Conservation (phyloP, 345 rosid species). For the Moricandia moricandioides region DNA sequence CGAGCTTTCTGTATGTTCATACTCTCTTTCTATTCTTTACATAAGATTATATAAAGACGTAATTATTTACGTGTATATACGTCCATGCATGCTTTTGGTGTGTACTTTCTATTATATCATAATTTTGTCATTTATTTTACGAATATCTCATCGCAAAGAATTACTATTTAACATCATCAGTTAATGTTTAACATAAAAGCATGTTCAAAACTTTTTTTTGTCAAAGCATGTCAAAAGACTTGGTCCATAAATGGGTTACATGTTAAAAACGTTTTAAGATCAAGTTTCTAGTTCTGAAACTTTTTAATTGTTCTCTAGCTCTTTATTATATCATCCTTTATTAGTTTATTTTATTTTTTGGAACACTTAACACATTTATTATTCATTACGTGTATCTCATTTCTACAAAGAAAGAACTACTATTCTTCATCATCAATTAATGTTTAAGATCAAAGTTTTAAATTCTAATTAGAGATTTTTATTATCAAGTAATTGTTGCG, state of each 20-base stretch:
- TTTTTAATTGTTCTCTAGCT: not conserved
- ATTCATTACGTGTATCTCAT: too few species aligned
- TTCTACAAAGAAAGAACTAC: too few species aligned
- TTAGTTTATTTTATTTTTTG: too few species aligned
- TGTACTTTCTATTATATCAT: not conserved
- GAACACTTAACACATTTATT: too few species aligned
- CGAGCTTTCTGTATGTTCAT: conserved; percentile 76
- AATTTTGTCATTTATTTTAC: not conserved
- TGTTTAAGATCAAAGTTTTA: not conserved
- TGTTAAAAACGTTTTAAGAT: not conserved
- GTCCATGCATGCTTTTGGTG: conserved; percentile 12
- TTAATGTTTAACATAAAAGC: not conserved
- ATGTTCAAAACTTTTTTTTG: not conserved
- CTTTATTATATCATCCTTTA: too few species aligned
- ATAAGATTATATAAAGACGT: not conserved
- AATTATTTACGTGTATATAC: conserved; percentile 11
- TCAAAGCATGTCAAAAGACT: too few species aligned
- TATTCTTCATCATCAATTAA: too few species aligned
- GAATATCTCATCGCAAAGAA: not conserved
- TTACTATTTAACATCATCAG: not conserved
- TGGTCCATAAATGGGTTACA: not conserved
- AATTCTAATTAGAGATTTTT: not conserved
- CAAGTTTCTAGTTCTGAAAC: not conserved
- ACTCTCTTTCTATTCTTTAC: not conserved
- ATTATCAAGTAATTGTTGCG: not conserved